Conservation (phyloP, 225 moss, liverwort and hornwort genomes). For the Pseudoscleropodium purum region DNA sequence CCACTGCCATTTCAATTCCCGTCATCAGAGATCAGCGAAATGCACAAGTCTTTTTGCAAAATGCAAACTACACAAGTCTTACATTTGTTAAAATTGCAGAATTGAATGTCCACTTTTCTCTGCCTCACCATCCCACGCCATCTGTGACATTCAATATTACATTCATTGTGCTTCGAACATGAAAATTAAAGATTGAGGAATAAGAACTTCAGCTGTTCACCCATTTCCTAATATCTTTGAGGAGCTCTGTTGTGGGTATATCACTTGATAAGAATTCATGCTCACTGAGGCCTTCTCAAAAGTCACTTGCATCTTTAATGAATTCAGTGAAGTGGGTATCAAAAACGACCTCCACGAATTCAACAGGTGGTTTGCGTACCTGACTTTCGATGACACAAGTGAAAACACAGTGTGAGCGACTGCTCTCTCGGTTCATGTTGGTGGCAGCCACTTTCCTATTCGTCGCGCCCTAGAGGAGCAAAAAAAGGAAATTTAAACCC, state of each 20-base stretch:
- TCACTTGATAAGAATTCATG: background rate
- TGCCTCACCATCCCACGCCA: background rate
- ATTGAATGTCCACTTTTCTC: background rate
- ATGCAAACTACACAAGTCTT: background rate
- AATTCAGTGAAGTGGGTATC: background rate
- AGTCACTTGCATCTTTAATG: background rate
- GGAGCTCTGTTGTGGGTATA: background rate
- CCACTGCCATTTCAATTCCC: constrained; percentile 40
- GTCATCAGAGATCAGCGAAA: background rate
- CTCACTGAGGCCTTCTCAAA: background rate
- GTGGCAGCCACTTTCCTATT: constrained; percentile 93
- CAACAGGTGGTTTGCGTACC: constrained; percentile 17
- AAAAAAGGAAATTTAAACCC: background rate
- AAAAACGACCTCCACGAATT: background rate
- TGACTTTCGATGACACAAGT: constrained; percentile 97
- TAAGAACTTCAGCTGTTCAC: background rate
- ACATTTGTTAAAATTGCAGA: background rate
- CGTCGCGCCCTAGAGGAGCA: constrained; percentile 47
- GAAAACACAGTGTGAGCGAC: constrained; percentile 96
- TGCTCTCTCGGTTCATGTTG: constrained; percentile 98
- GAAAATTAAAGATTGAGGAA: background rate
- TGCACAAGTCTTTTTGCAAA: background rate
- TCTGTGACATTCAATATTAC: background rate
- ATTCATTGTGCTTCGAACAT: background rate
- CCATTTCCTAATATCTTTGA: background rate